phyloP scores from a whole-genome alignment of 1,284 basidiomycete genomes.

The Moesziomyces aphidis region DNA sequence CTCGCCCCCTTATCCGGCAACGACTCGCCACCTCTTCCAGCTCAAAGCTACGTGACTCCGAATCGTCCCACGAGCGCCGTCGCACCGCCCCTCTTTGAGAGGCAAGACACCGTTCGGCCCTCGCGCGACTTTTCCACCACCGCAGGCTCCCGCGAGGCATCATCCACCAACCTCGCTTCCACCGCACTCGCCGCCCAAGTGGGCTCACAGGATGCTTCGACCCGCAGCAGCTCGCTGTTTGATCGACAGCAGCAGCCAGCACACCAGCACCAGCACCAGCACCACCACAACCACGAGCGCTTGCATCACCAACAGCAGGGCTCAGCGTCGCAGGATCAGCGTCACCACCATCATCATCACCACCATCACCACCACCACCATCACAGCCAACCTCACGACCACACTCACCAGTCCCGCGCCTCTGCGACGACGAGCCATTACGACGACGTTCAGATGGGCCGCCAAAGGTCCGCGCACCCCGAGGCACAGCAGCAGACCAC shows the following conservation, averaged over 20 bases:
- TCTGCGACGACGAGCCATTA: constrained; percentile 7
- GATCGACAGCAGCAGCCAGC: constrained; percentile 12
- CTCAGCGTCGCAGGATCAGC: constrained; percentile 18
- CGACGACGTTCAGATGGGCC: constrained; percentile 7
- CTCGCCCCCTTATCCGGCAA: constrained; percentile 46
- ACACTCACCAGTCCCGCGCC: background rate
- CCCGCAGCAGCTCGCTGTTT: constrained; percentile 9
- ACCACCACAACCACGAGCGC: background rate
- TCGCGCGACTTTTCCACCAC: constrained; percentile 25
- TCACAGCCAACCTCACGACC: constrained; percentile 12
- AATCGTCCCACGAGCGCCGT: constrained; percentile 34
- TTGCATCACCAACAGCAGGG: constrained; percentile 1
- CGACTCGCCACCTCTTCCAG: constrained; percentile 9
- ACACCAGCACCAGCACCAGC: background rate
- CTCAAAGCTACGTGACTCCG: constrained; percentile 30
- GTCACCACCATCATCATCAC: constrained; percentile 17
- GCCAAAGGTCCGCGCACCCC: constrained; percentile 8
- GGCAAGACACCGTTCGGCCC: constrained; percentile 48
- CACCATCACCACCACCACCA: constrained; percentile 34
- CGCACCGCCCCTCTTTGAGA: constrained; percentile 41
- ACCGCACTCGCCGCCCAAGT: constrained; percentile 40
- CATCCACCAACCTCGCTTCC: constrained; percentile 36
- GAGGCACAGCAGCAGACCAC: constrained; percentile 13
- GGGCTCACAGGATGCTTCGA: constrained; percentile 13
- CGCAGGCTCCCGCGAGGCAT: constrained; percentile 23